Evolutionary conservation across 169 alveolate genomes (phyloP).

Genomic region (Toxoplasma gondii): DNA sequence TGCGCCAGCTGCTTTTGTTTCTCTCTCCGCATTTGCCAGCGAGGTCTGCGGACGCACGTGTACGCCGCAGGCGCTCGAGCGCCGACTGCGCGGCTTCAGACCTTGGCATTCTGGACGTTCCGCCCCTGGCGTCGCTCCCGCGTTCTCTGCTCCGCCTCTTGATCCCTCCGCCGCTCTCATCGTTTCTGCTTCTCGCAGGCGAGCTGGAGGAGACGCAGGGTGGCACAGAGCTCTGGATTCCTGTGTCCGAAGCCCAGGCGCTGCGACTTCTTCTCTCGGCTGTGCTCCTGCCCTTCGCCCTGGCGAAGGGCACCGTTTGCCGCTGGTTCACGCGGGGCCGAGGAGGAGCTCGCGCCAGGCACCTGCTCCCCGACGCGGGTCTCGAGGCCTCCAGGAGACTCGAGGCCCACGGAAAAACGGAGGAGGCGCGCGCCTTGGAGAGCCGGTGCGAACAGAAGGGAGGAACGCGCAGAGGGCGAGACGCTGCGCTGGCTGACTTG

Average conservation of each 20-base stretch:
- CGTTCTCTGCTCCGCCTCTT: neutral
- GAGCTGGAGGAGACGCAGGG: conserved; percentile 16
- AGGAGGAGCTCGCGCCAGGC: too few species aligned
- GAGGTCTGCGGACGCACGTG: neutral
- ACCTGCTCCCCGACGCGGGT: too few species aligned
- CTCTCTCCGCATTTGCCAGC: neutral
- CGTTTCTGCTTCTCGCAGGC: conserved; percentile 2
- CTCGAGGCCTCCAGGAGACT: too few species aligned
- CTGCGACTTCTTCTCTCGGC: neutral
- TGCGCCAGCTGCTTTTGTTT: conserved; percentile 2
- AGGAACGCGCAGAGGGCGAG: too few species aligned
- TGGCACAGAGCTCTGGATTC: conserved; percentile 34
- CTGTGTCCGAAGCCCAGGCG: neutral
- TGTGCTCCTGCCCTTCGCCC: neutral
- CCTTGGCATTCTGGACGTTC: neutral
- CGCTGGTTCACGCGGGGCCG: too few species aligned
- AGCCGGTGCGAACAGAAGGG: too few species aligned
- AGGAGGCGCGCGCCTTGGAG: too few species aligned
- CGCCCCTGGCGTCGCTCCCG: neutral
- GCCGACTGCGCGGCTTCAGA: neutral
- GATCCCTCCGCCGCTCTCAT: conserved; percentile 4
- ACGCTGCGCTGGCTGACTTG: too few species aligned
- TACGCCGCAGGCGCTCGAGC: neutral
- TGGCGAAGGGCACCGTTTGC: neutral
- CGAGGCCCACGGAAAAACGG: too few species aligned